Evolutionary conservation across 2,329 filamentous ascomycete genomes (phyloP).

Genomic region (Fusarium veterinarium): DNA sequence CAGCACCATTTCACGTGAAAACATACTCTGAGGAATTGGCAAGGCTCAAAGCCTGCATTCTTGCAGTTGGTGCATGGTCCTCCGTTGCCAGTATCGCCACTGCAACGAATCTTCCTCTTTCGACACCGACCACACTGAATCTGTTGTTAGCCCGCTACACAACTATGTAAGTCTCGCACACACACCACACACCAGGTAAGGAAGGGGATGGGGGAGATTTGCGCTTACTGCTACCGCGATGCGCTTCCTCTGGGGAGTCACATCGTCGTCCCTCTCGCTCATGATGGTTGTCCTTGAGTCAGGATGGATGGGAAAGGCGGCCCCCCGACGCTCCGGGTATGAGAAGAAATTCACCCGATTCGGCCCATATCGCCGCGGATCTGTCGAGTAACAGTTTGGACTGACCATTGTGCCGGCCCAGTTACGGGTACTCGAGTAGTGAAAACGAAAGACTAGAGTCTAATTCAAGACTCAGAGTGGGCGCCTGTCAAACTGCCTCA

Average conservation of each 20-base stretch:
- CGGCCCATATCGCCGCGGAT: conserved; percentile 30
- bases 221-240: conserved; percentile 69
- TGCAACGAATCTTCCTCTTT: conserved; percentile 95
- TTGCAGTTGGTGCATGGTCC: conserved; percentile 86
- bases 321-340: conserved; percentile 36
- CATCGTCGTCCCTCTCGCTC: conserved; percentile 50
- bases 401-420: conserved; percentile 34
- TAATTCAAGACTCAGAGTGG: not conserved
- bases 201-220: not conserved
- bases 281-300: conserved; percentile 45
- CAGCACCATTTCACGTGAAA: not conserved
- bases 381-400: conserved; percentile 34
- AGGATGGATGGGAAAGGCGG: conserved; percentile 31
- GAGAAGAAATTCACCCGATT: conserved; percentile 32
- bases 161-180: conserved; percentile 42
- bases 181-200: conserved; percentile 39
- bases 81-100: conserved; percentile 83
- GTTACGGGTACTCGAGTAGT: not conserved
- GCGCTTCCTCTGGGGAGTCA: conserved; percentile 63
- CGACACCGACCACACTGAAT: conserved; percentile 86
- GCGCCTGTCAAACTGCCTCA: conserved; percentile 12
- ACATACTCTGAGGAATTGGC: conserved; percentile 83
- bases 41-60: conserved; percentile 75
- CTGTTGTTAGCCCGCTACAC: conserved; percentile 36
- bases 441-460: conserved; percentile 9